A percentile compares a stretch with the other conserved stretches of the same genome.
Conservation (phyloP, 2,329 filamentous ascomycete species). For the Sordariomycetes sp. region DNA sequence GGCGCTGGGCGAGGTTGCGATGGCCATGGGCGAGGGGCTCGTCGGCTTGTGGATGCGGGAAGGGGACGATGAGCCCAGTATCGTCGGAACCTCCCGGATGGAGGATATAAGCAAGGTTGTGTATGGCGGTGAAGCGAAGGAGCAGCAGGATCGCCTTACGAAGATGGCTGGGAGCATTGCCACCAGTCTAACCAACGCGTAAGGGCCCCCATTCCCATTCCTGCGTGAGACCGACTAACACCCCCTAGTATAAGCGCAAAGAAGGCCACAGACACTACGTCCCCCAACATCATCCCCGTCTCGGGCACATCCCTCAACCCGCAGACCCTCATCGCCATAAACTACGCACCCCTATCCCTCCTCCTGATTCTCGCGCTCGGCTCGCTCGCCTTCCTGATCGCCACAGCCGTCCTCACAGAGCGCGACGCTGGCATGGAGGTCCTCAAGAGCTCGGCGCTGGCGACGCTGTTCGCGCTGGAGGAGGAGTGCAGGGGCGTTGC, state of each 20-base stretch:
- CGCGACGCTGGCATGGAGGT: slow-evolving; percentile 10
- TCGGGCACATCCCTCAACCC: slow-evolving; percentile 9
- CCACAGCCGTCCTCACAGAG: slow-evolving; percentile 14
- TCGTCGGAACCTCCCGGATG: neutral
- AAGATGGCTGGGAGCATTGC: slow-evolving; percentile 15
- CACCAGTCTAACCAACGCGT: slow-evolving; percentile 13
- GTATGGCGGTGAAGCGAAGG: slow-evolving; percentile 4
- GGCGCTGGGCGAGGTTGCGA: slow-evolving; percentile 4
- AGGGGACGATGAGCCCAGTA: neutral
- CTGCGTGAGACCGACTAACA: neutral
- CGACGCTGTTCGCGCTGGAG: slow-evolving; percentile 14
- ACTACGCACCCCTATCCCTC: slow-evolving; percentile 15
- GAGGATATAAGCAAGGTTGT: slow-evolving; percentile 1
- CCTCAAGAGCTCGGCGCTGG: slow-evolving; percentile 15
- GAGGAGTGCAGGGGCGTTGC: slow-evolving; percentile 6
- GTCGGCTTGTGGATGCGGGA: slow-evolving; percentile 5
- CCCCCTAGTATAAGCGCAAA: neutral
- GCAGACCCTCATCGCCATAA: slow-evolving; percentile 11
- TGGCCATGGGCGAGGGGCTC: slow-evolving; percentile 6
- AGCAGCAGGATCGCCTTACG: slow-evolving; percentile 7
- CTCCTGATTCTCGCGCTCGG: slow-evolving; percentile 12
- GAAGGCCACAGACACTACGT: neutral
- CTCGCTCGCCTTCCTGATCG: slow-evolving; percentile 11
- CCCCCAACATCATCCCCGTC: slow-evolving; percentile 3
- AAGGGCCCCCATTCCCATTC: slow-evolving; percentile 7